Evolutionary conservation across 2,329 filamentous ascomycete genomes (phyloP), one percentile per base, ranked within the genome.

Genomic region (Nothopassalora personata): DNA sequence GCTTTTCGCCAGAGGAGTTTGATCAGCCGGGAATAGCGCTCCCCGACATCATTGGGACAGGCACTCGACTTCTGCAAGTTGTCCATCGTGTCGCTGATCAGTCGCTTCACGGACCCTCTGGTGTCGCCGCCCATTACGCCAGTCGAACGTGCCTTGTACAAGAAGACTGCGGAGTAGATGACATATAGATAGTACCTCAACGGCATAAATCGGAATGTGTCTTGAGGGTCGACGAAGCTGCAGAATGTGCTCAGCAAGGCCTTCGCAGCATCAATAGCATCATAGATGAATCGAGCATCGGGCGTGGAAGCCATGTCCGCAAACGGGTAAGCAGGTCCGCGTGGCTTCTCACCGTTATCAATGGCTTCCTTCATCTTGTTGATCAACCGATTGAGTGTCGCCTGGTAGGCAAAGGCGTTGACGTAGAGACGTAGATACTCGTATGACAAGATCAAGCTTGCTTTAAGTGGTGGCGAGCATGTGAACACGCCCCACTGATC

Each of bases 281-380:
- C 84, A 68, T 86, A 87, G 58, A 87, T 86, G 70, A 87, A 87
- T 5, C 85, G 79, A 5, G 84, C 83, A 66, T 87, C 85, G 5
- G 83, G 83, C 57, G 83, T 82, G 0, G 80, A 81, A 5, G 83
- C 82, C 2, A 86, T 76, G 31, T 70, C 68, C 7, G 66, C 63
- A 54, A 70, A 70, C 4, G 68, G 67, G 18, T 67, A 65, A 3
- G 65, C 58, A 9, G 65, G 66, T 9, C 60, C 58, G 6, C 58
- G 54, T 4, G 61, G 54, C 9, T 63, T 63, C 23, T 64, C 60
- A 4, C 67, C 67, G 28, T 64, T 67, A 5, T 67, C 59, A n/a
- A 63, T 59, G 4, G 68, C 64, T n/a, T 67, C 61, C 39, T 68
- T 65, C 61, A 64, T 65, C 33, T 60, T 62, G 53, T 64, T 64